These are phyloP conservation scores for Scutellaria galericulata DNA, from an alignment of 257 asterid species.

Conservation along the genomic window DNA sequence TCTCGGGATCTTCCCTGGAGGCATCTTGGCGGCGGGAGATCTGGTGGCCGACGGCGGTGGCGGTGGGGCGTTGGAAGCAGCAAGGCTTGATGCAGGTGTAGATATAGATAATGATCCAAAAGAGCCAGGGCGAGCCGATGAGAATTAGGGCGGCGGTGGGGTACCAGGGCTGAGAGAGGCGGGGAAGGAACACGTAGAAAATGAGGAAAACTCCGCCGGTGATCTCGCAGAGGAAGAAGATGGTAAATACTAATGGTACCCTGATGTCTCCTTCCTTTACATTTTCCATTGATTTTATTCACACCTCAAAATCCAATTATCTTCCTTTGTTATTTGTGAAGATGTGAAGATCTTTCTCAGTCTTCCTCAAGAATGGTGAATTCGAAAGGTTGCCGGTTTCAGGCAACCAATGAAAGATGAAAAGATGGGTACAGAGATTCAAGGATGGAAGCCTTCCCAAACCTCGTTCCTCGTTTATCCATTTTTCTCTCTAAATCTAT, in stretches of 20 bases:
- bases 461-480: constrained; percentile 26
- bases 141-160: constrained; percentile 61
- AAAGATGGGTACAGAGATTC: constrained; percentile 42
- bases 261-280: constrained; percentile 62
- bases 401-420: constrained; percentile 43
- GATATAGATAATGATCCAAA: constrained; percentile 64
- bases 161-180: constrained; percentile 64
- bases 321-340: no score
- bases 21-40: constrained; percentile 41
- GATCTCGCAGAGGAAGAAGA: constrained; percentile 60
- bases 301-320: not conserved
- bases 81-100: constrained; percentile 62
- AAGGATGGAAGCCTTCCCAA: constrained; percentile 39
- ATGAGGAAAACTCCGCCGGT: constrained; percentile 69
- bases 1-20: constrained; percentile 50
- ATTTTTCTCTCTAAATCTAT: not conserved
- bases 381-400: constrained; percentile 39
- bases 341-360: not conserved
- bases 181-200: constrained; percentile 53
- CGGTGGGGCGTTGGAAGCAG: not conserved
- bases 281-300: constrained; percentile 49
- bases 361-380: constrained; percentile 21
- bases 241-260: constrained; percentile 58
- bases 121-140: constrained; percentile 75
- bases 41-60: constrained; percentile 36